Percentiles rank a stretch among this genome's conserved stretches.
phyloP scores from a whole-genome alignment of 106 monocot genomes.

The Allium fistulosum region DNA sequence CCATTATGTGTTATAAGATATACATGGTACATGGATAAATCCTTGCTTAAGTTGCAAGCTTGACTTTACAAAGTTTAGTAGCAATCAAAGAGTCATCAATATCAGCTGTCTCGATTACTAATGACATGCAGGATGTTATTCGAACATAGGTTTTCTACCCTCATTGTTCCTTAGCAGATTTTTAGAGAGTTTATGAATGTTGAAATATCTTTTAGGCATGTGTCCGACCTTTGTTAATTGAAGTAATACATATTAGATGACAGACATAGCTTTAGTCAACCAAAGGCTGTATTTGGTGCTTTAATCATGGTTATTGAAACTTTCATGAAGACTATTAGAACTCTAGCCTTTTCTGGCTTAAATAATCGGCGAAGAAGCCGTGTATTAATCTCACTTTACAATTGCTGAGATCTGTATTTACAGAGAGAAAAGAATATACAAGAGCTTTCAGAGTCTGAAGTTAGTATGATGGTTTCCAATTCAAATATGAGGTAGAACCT shows the following conservation, averaged over 20 bases:
- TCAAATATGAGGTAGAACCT: constrained; percentile 71
- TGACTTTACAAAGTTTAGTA: too few species aligned
- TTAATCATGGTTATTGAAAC: constrained; percentile 60
- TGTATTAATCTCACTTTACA: neutral
- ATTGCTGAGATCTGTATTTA: constrained; percentile 2
- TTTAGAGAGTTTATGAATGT: neutral
- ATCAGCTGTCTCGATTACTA: neutral
- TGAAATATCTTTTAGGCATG: neutral
- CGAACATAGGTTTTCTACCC: neutral
- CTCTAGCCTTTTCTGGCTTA: neutral
- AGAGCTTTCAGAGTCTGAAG: constrained; percentile 62
- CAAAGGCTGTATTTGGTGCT: constrained; percentile 57
- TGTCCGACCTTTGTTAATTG: neutral
- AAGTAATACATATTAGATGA: constrained; percentile 37
- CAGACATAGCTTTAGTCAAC: constrained; percentile 79
- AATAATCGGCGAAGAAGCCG: neutral
- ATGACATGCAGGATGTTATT: neutral
- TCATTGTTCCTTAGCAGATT: neutral
- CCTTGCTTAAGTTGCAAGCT: too few species aligned
- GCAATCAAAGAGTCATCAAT: neutral
- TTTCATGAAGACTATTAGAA: neutral
- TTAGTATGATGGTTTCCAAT: constrained; percentile 63
- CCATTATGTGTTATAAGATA: too few species aligned
- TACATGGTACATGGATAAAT: too few species aligned
- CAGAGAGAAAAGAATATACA: constrained; percentile 95